phyloP scores from a whole-genome alignment of 805 yeast genomes.

The Tetrapisispora fleetii region DNA sequence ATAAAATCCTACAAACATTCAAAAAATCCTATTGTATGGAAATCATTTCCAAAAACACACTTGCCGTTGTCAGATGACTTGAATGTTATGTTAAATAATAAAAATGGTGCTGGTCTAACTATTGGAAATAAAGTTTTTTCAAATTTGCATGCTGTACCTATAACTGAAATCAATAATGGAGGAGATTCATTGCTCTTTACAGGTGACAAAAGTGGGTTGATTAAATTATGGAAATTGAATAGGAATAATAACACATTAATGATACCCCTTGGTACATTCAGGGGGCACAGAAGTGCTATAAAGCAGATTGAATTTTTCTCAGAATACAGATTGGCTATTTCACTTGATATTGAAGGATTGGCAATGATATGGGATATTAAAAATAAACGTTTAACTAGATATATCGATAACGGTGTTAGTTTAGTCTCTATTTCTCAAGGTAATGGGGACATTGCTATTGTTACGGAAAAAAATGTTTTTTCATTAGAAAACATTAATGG shows the following conservation, averaged over 20 bases:
- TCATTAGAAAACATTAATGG: constrained; percentile 47
- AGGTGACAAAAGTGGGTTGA: constrained; percentile 46
- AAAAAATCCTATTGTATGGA: not conserved
- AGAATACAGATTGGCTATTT: constrained; percentile 44
- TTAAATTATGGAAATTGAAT: constrained; percentile 43
- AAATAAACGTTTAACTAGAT: constrained; percentile 40
- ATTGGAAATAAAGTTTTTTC: not conserved
- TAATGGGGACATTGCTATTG: constrained; percentile 42
- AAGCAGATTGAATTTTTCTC: constrained; percentile 39
- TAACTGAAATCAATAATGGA: constrained; percentile 22
- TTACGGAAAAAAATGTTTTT: constrained; percentile 11
- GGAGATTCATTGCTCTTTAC: constrained; percentile 25
- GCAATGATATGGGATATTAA: constrained; percentile 59
- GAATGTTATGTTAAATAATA: not conserved
- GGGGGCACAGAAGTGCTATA: constrained; percentile 46
- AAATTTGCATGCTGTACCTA: not conserved
- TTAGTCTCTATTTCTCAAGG: constrained; percentile 42
- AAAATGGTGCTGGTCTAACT: not conserved
- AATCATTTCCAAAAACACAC: not conserved
- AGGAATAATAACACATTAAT: constrained; percentile 1
- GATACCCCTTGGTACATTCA: constrained; percentile 35
- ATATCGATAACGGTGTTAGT: constrained; percentile 16
- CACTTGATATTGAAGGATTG: constrained; percentile 45
- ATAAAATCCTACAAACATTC: not conserved
- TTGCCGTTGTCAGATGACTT: not conserved